These are phyloP conservation scores for Coccomyxa sp. DNA, from an alignment of 139 green algal species.

Conservation along the genomic window DNA sequence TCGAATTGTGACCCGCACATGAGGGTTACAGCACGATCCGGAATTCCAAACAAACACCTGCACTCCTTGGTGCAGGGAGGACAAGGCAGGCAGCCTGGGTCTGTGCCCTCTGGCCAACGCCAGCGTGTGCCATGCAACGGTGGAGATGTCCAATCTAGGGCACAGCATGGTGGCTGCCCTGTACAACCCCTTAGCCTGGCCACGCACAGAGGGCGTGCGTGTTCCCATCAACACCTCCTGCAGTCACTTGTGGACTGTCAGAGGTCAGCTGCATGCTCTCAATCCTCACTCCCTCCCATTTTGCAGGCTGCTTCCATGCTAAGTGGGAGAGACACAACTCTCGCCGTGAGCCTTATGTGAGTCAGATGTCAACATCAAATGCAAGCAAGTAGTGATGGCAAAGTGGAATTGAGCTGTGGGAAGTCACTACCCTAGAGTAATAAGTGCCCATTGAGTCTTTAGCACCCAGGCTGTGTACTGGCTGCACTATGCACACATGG, in stretches of 20 bases:
- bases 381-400: too few relatives aligned
- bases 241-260: conserved; percentile 23
- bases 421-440: too few relatives aligned
- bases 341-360: not conserved
- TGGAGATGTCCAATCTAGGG: conserved; percentile 22
- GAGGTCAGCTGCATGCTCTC: not conserved
- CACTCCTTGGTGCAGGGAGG: too few relatives aligned
- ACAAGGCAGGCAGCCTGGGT: conserved; percentile 17
- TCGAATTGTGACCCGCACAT: too few relatives aligned
- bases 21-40: too few relatives aligned
- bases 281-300: not conserved
- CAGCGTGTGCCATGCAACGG: conserved; percentile 50
- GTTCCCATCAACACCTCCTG: conserved; percentile 43
- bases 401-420: too few relatives aligned
- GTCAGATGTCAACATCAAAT: too few relatives aligned
- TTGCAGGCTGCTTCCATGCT: not conserved
- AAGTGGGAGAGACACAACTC: not conserved
- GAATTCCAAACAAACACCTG: too few relatives aligned
- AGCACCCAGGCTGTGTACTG: too few relatives aligned
- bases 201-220: conserved; percentile 44
- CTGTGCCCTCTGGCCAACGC: conserved; percentile 55
- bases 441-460: too few relatives aligned
- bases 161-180: conserved; percentile 47
- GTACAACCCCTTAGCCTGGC: conserved; percentile 80
- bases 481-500: too few relatives aligned